Evolutionary conservation across 1,284 basidiomycete genomes (phyloP).

Genomic region (Cryptococcus sp.): DNA sequence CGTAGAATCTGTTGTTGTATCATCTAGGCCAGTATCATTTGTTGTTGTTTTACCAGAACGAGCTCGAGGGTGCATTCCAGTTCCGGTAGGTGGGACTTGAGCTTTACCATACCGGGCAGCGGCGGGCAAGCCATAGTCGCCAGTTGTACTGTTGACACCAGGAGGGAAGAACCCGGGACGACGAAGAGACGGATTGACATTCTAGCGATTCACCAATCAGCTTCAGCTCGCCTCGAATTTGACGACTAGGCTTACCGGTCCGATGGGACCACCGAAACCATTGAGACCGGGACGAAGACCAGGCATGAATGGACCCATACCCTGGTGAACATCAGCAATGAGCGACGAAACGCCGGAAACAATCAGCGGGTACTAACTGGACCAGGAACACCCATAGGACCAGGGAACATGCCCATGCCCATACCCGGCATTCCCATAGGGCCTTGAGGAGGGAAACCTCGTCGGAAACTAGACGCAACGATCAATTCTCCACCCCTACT

Average conservation of each 20-base stretch:
- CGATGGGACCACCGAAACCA: constrained; percentile 48
- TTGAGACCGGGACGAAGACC: constrained; percentile 46
- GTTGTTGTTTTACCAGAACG: constrained; percentile 20
- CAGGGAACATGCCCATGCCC: constrained; percentile 42
- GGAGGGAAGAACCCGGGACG: constrained; percentile 43
- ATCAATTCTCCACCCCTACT: background rate
- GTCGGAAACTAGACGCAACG: constrained; percentile 35
- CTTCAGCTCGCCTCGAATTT: background rate
- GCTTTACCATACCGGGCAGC: constrained; percentile 36
- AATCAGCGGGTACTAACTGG: constrained; percentile 26
- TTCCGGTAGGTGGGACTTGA: constrained; percentile 13
- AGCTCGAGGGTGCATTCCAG: constrained; percentile 7
- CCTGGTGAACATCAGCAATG: constrained; percentile 21
- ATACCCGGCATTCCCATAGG: constrained; percentile 18
- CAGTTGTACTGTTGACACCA: constrained; percentile 34
- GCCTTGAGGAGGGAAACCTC: constrained; percentile 47
- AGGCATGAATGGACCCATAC: constrained; percentile 49
- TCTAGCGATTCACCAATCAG: constrained; percentile 20
- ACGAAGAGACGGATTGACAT: constrained; percentile 40
- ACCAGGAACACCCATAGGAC: constrained; percentile 43
- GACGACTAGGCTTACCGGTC: constrained; percentile 32
- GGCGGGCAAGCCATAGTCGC: constrained; percentile 45
- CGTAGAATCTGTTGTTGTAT: constrained; percentile 34
- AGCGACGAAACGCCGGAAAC: too few species aligned
- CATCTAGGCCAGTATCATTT: constrained; percentile 38